Evolutionary conservation across 176 grass and related monocot species (phyloP).

Genomic region (Lolium multiflorum): DNA sequence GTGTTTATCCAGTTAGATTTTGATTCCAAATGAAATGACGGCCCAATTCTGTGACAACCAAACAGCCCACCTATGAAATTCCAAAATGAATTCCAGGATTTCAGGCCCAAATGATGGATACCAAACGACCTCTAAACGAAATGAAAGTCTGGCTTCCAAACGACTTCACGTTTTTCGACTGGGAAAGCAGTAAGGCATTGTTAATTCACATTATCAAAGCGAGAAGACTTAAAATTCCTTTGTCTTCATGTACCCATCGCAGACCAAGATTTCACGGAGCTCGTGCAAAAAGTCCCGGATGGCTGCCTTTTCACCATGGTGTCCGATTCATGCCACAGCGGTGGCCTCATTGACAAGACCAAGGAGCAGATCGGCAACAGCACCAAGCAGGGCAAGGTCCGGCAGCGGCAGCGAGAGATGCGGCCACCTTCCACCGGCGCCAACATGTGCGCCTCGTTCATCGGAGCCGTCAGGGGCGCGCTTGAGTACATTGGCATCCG

Average conservation of each 20-base stretch:
- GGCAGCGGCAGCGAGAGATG: background rate
- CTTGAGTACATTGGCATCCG: slow-evolving; percentile 49
- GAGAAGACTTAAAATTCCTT: no score
- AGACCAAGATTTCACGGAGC: slow-evolving; percentile 89
- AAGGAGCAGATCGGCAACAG: slow-evolving; percentile 94
- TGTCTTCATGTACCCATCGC: background rate
- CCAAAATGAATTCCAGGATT: no score
- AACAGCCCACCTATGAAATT: no score
- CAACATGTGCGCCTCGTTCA: slow-evolving; percentile 48
- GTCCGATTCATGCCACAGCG: slow-evolving; percentile 89
- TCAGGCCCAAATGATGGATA: no score
- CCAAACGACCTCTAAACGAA: no score
- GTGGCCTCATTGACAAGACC: slow-evolving; percentile 77
- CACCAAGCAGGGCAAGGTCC: slow-evolving; percentile 46
- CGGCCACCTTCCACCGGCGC: slow-evolving; percentile 29
- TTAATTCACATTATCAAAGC: no score
- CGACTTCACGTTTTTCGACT: no score
- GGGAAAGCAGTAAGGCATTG: no score
- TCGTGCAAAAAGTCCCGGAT: slow-evolving; percentile 65
- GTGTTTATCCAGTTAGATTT: no score
- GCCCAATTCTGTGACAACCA: no score
- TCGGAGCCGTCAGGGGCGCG: slow-evolving; percentile 27
- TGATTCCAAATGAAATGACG: no score
- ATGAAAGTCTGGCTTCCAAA: no score
- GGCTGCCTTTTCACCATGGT: slow-evolving; percentile 82